Percentiles rank a stretch among this genome's conserved stretches.
Conservation (phyloP, 768 basidiomycete genomes). For the Tulasnella sp. region DNA sequence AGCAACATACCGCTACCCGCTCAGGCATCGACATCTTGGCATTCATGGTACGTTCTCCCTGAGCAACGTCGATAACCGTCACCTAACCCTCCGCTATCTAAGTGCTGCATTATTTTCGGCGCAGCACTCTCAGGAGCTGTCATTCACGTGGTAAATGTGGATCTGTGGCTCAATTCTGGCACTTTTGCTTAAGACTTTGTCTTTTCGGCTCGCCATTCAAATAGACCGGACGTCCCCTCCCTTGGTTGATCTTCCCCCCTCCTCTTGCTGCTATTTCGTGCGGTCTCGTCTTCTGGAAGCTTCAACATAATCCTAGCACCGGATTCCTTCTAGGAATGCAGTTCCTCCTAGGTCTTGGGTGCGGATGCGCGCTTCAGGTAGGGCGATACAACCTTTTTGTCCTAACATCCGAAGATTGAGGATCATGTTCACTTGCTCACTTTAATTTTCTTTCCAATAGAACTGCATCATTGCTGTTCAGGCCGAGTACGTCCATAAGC, state of each 20-base stretch:
- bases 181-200: background rate
- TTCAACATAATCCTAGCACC: background rate
- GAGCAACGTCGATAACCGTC: background rate
- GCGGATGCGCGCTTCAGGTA: constrained; percentile 44
- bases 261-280: constrained; percentile 43
- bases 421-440: background rate
- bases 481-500: constrained; percentile 44
- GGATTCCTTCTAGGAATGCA: constrained; percentile 45
- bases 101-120: constrained; percentile 41
- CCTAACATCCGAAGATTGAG: background rate
- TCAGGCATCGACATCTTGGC: constrained; percentile 46
- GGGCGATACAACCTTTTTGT: background rate
- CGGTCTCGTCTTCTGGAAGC: constrained; percentile 42
- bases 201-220: too few relatives aligned
- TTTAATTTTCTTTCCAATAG: constrained; percentile 37
- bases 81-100: background rate
- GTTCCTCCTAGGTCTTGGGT: constrained; percentile 48
- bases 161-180: background rate
- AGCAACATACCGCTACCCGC: constrained; percentile 42
- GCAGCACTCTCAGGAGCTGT: constrained; percentile 44
- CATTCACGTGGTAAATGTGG: constrained; percentile 35
- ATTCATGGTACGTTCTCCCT: constrained; percentile 40
- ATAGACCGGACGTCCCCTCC: constrained; percentile 43
- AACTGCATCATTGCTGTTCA: constrained; percentile 49
- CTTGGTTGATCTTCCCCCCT: constrained; percentile 42